These are phyloP conservation scores for Mycena filopes DNA, from an alignment of 768 basidiomycete genomes.

Conservation along the genomic window DNA sequence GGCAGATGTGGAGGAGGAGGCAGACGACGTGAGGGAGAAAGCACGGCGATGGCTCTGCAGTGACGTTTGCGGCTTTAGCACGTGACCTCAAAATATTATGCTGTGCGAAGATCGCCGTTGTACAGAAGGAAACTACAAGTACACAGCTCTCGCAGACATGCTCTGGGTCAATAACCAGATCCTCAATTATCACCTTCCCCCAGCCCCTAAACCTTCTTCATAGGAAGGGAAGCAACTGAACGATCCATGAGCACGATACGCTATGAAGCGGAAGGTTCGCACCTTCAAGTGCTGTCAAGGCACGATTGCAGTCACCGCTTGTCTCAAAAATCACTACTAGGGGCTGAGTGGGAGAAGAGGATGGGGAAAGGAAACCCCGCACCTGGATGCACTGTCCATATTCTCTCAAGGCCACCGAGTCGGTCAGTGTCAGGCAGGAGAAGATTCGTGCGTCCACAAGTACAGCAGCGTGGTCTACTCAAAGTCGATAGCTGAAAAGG, in stretches of 20 bases:
- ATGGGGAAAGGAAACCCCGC: background rate
- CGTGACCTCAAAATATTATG: too few relatives aligned
- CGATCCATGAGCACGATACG: background rate
- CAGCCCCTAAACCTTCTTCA: background rate
- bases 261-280: background rate
- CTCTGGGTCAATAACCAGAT: too few relatives aligned
- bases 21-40: background rate
- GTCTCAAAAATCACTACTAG: background rate
- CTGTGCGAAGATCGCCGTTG: too few relatives aligned
- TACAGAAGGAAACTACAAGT: too few relatives aligned
- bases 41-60: background rate
- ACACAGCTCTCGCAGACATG: too few relatives aligned
- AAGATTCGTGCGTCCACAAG: background rate
- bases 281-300: too few relatives aligned
- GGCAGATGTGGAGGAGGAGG: background rate
- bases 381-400: background rate
- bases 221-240: background rate
- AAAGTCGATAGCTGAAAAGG: conserved; percentile 1
- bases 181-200: background rate
- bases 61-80: background rate
- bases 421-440: conserved; percentile 8
- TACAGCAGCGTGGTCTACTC: background rate
- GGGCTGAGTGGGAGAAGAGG: background rate
- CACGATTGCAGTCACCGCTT: too few relatives aligned
- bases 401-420: background rate